Percentiles rank a stretch among this genome's conserved stretches.
Evolutionary conservation across 805 yeast species (phyloP).

Genomic region (Dipodascopsis uninucleata): DNA sequence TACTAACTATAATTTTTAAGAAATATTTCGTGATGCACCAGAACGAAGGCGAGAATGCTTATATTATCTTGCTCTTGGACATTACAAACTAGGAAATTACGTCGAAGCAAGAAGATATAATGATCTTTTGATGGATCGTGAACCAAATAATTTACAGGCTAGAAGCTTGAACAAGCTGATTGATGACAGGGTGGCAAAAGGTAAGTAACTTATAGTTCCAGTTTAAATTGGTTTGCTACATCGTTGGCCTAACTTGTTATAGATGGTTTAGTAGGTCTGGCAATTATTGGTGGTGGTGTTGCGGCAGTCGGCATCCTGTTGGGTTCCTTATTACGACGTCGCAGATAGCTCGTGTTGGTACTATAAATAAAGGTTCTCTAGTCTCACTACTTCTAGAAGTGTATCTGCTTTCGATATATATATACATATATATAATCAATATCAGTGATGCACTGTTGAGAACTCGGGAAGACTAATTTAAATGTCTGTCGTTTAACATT

Average conservation of each 20-base stretch:
- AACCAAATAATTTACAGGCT: slow-evolving; percentile 83
- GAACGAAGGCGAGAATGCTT: slow-evolving; percentile 83
- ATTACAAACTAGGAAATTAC: slow-evolving; percentile 83
- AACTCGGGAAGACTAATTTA: too few relatives aligned
- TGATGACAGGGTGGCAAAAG: slow-evolving; percentile 73
- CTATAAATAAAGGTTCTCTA: too few relatives aligned
- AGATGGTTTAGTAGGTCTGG: slow-evolving; percentile 86
- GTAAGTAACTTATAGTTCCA: slow-evolving; percentile 28
- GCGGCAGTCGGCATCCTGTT: slow-evolving; percentile 74
- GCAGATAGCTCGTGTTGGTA: too few relatives aligned
- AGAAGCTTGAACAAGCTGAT: slow-evolving; percentile 65
- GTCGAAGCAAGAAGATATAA: slow-evolving; percentile 80
- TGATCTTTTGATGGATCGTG: slow-evolving; percentile 69
- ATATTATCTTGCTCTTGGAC: slow-evolving; percentile 82
- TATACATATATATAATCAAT: too few relatives aligned
- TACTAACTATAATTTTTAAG: slow-evolving; percentile 4
- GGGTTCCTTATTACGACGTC: slow-evolving; percentile 37
- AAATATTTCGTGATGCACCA: slow-evolving; percentile 67
- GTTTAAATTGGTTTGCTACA: not conserved
- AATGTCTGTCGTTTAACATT: too few relatives aligned
- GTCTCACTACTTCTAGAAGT: too few relatives aligned
- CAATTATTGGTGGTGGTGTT: slow-evolving; percentile 77
- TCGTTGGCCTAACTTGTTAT: not conserved
- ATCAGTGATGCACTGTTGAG: too few relatives aligned
- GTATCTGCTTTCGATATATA: too few relatives aligned